These are phyloP conservation scores for Hyaloscypha hepaticicola DNA, from an alignment of 495 filamentous ascomycete species.

Conservation along the genomic window DNA sequence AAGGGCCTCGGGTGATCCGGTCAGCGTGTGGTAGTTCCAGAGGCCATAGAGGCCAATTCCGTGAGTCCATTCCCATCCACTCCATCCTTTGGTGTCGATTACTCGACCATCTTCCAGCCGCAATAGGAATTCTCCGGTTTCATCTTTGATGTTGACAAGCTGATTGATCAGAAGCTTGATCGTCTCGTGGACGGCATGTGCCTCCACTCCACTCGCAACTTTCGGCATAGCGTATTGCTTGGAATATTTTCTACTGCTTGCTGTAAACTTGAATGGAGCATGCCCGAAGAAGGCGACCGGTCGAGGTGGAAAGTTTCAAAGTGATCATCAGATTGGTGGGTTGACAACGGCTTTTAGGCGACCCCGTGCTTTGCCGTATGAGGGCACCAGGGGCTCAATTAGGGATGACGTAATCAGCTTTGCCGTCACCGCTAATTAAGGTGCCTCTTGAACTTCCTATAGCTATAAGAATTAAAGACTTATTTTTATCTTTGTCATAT, in stretches of 20 bases:
- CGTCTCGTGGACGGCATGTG: constrained; percentile 46
- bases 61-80: constrained; percentile 81
- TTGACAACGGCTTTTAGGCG: not conserved
- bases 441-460: too few species aligned
- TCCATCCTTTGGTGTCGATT: constrained; percentile 78
- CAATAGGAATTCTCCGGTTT: constrained; percentile 66
- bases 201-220: not conserved
- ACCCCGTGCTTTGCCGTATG: not conserved
- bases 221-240: not conserved
- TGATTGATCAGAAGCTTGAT: constrained; percentile 64
- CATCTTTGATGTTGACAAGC: constrained; percentile 68
- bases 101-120: constrained; percentile 64
- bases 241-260: not conserved
- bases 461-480: too few species aligned
- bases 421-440: too few species aligned
- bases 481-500: too few species aligned
- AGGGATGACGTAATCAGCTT: too few species aligned
- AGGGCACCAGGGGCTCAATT: not conserved
- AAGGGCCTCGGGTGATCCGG: constrained; percentile 49
- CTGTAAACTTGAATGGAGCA: not conserved
- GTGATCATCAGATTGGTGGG: not conserved
- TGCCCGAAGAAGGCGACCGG: not conserved
- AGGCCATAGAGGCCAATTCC: constrained; percentile 76
- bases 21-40: constrained; percentile 71
- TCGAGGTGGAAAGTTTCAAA: not conserved